Evolutionary conservation across 75 land plant species (phyloP).

Genomic region (Gnetum montanum): DNA sequence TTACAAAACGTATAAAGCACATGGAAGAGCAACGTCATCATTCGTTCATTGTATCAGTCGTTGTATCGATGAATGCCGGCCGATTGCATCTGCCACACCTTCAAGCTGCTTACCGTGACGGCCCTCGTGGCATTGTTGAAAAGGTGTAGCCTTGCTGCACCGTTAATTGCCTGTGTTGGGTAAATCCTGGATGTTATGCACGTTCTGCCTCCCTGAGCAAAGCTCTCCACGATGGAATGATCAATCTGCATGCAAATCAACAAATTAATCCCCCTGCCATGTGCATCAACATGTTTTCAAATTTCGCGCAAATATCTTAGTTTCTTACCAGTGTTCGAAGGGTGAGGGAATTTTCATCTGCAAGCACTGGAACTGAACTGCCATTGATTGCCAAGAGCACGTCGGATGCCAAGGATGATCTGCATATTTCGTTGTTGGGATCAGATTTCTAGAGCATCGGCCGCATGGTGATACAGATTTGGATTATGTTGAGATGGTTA

Average conservation of each 20-base stretch:
- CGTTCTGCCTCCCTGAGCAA: constrained; percentile 72
- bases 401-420: constrained; percentile 54
- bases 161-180: constrained; percentile 64
- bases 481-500: constrained; percentile 1
- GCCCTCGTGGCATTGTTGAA: constrained; percentile 83
- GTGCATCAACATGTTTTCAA: not conserved
- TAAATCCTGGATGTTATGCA: constrained; percentile 76
- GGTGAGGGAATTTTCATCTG: constrained; percentile 39
- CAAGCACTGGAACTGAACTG: constrained; percentile 45
- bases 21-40: too few relatives aligned
- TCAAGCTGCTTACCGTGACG: constrained; percentile 37
- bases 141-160: constrained; percentile 46
- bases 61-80: constrained; percentile 26
- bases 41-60: not conserved
- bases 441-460: too few relatives aligned
- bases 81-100: constrained; percentile 54
- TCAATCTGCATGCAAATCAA: constrained; percentile 47
- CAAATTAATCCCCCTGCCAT: not conserved
- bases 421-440: too few relatives aligned
- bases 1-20: too few relatives aligned
- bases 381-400: constrained; percentile 48
- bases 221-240: constrained; percentile 87
- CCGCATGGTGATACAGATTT: too few relatives aligned
- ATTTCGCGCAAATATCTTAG: not conserved
- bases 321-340: constrained; percentile 61